These are phyloP conservation scores for Poteriospumella lacustris DNA, from an alignment of 108 stramenopile species.

Conservation along the genomic window DNA sequence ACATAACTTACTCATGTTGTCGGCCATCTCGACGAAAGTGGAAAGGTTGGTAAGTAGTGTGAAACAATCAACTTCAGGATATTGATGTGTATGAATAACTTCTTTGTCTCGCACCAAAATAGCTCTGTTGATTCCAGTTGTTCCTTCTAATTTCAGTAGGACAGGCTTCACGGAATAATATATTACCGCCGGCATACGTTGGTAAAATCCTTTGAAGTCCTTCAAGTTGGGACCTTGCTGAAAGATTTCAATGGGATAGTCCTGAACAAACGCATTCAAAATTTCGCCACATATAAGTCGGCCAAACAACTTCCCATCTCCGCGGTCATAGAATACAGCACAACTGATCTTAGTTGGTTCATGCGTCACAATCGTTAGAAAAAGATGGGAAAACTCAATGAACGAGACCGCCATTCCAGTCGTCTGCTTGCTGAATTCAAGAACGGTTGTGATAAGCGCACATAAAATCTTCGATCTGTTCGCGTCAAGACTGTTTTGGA, in stretches of 20 bases:
- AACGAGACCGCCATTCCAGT: conserved; percentile 53
- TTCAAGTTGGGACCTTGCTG: conserved; percentile 42
- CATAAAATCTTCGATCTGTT: conserved; percentile 43
- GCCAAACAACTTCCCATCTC: conserved; percentile 46
- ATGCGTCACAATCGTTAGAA: conserved; percentile 46
- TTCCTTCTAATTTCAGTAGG: conserved; percentile 31
- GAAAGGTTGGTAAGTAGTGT: too few species aligned
- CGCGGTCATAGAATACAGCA: conserved; percentile 54
- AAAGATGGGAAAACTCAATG: conserved; percentile 45
- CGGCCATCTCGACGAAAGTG: too few species aligned
- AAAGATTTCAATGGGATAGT: conserved; percentile 33
- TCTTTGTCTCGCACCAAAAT: not conserved
- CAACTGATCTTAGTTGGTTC: conserved; percentile 49
- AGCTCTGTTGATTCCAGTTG: not conserved
- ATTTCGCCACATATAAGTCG: conserved; percentile 53
- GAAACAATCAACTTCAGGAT: too few species aligned
- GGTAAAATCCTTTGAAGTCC: conserved; percentile 48
- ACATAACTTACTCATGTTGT: too few species aligned
- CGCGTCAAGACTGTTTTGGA: conserved; percentile 32
- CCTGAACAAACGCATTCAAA: conserved; percentile 47
- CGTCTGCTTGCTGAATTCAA: conserved; percentile 49
- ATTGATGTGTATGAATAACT: conserved; percentile 14
- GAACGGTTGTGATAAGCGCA: conserved; percentile 53
- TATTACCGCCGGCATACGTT: conserved; percentile 37
- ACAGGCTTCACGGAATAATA: conserved; percentile 46